phyloP scores from a whole-genome alignment of 2,329 filamentous ascomycete genomes.

The Ceratocystis lukuohia region DNA sequence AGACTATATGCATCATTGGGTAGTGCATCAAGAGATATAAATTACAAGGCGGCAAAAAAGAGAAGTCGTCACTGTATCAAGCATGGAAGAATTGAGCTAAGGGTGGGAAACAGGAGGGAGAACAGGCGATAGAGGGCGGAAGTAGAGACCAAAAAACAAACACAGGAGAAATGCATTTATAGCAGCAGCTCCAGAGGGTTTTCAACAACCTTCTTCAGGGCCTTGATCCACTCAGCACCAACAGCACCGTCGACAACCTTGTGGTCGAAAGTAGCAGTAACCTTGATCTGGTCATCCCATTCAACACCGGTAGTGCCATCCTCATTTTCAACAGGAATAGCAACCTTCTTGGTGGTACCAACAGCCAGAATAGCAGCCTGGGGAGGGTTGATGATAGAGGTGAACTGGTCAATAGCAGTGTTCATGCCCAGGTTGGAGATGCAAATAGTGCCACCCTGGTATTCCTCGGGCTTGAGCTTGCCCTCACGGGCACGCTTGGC shows the following conservation, averaged over 20 bases:
- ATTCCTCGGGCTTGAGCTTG: slow-evolving; percentile 99
- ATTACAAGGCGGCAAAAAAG: slow-evolving; percentile 15
- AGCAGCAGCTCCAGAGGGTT: slow-evolving; percentile 91
- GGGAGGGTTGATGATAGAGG: slow-evolving; percentile 96
- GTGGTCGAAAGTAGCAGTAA: slow-evolving; percentile 96
- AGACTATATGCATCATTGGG: slow-evolving; percentile 8
- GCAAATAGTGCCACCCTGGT: slow-evolving; percentile 96
- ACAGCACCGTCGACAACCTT: slow-evolving; percentile 96
- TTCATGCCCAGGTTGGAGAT: slow-evolving; percentile 99
- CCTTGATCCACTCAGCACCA: slow-evolving; percentile 90
- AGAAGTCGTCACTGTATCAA: slow-evolving; percentile 17
- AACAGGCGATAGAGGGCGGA: not conserved
- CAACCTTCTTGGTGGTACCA: slow-evolving; percentile 90
- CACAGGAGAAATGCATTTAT: slow-evolving; percentile 34
- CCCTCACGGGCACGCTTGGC: slow-evolving; percentile 90
- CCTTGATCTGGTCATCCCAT: slow-evolving; percentile 94
- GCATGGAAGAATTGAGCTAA: slow-evolving; percentile 1
- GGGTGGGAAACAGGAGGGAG: not conserved
- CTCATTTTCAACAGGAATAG: slow-evolving; percentile 71
- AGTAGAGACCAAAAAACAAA: not conserved
- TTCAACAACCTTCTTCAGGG: slow-evolving; percentile 95
- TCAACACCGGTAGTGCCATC: slow-evolving; percentile 62
- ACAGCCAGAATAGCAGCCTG: slow-evolving; percentile 92
- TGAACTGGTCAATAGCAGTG: slow-evolving; percentile 87
- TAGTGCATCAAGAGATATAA: slow-evolving; percentile 10